Evolutionary conservation across 2,329 filamentous ascomycete genomes (phyloP), one percentile per base, ranked within the genome.

Genomic region (Fusarium humuli): DNA sequence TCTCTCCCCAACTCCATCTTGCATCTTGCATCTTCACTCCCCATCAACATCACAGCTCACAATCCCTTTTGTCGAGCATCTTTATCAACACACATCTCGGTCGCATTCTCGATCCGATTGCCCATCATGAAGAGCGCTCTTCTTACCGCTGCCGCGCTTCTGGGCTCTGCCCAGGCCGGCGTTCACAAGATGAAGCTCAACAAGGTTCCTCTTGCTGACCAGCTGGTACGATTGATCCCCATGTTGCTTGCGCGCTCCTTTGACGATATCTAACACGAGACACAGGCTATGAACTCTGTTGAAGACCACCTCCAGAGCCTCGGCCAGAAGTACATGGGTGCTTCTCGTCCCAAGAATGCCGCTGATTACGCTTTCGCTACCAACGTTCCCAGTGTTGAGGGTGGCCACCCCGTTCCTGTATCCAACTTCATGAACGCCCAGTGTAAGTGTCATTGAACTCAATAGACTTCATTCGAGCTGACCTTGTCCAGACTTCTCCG

Each of bases 401-500:
- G 82, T 71, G 87, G 88, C 65, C 95, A 98, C 83, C 89, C 91
- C 61, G 92, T 99, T 44, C 93, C 95, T 62, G 91, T 99, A 76
- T 93, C 90, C 83, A 99, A 99, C 90, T 99, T 98, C 85, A 85
- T 98, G 86, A 99, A 99, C 79, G 96, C 96, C 64, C 96, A 99
- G 84, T 99, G 94, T 97, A 91, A 78, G 92, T 84, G 22, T 45
- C 32, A 22, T 14, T 8, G 0, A 45, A 64, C 22, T 55, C 25
- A 32, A 16, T n/a, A 9, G 11, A 10, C 9, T 7, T 22, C 13
- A 7, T 10, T 10, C 22, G 13, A 6, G 27, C 74, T 78, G 46
- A 77, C 67, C 25, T 7, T 10, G n/a, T 11, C 13, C 67, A 97
- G 94, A 99, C 87, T 99, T 97, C 89, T 97, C 95, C 74, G 94